Evolutionary conservation across 768 basidiomycete species (phyloP).

Genomic region (Mycena indigotica): DNA sequence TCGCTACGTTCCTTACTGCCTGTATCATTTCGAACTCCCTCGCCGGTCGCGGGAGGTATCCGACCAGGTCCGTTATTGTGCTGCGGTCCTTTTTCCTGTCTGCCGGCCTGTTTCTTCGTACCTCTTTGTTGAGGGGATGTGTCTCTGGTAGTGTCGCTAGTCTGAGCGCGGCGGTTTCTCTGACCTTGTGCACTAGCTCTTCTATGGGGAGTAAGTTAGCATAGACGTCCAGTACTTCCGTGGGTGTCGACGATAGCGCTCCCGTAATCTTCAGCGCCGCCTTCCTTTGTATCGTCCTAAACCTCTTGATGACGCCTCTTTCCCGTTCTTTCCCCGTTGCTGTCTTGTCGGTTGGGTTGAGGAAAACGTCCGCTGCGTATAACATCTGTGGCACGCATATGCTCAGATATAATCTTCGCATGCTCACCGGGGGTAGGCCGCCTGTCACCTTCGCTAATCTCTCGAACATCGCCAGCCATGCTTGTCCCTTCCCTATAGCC

Average conservation of each 20-base stretch:
- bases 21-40: not conserved
- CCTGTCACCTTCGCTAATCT: slow-evolving; percentile 8
- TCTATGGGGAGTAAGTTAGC: not conserved
- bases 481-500: slow-evolving; percentile 20
- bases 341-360: not conserved
- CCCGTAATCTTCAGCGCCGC: slow-evolving; percentile 30
- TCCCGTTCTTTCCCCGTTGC: not conserved
- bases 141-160: not conserved
- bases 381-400: slow-evolving; percentile 4
- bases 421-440: slow-evolving; percentile 7
- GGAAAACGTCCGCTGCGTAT: slow-evolving; percentile 4
- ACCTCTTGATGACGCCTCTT: not conserved
- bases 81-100: not conserved
- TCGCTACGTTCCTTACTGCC: not conserved
- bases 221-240: slow-evolving; percentile 13
- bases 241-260: slow-evolving; percentile 17
- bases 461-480: slow-evolving; percentile 17
- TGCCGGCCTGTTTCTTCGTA: not conserved
- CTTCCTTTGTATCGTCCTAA: not conserved
- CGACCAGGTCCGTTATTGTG: not conserved
- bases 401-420: slow-evolving; percentile 13
- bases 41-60: not conserved
- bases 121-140: not conserved
- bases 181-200: not conserved
- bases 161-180: not conserved